Evolutionary conservation across 164 flowering plant species (phyloP).

Genomic region (Aristolochia fimbriata): DNA sequence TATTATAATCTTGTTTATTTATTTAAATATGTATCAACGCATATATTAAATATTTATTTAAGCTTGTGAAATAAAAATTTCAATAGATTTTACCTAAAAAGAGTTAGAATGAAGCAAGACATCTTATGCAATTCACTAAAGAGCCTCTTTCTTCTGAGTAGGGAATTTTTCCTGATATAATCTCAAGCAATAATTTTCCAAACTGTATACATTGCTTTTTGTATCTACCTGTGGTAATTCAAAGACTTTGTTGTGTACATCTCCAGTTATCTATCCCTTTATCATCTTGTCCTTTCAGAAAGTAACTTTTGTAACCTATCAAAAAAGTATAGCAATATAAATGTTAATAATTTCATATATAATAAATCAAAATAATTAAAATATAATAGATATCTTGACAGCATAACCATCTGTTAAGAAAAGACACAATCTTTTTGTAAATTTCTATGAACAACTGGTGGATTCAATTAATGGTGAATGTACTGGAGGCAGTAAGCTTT

Average conservation of each 20-base stretch:
- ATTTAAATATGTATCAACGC: too few species aligned
- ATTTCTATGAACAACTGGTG: constrained; percentile 53
- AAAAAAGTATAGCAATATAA: not conserved
- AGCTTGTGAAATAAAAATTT: too few species aligned
- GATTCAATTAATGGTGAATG: constrained; percentile 81
- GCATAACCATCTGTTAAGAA: constrained; percentile 88
- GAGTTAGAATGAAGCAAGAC: not conserved
- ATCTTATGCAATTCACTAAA: constrained; percentile 55
- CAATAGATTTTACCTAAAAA: not conserved
- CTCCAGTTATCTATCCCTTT: constrained; percentile 24
- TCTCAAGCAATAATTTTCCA: constrained; percentile 75
- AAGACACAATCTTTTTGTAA: constrained; percentile 35
- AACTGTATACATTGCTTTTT: constrained; percentile 58
- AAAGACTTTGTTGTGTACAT: too few species aligned
- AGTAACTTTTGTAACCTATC: constrained; percentile 51
- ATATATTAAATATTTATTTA: too few species aligned
- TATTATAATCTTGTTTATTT: too few species aligned
- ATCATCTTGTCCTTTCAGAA: constrained; percentile 23
- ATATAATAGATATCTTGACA: constrained; percentile 83
- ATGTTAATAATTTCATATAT: too few species aligned
- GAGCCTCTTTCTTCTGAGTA: constrained; percentile 51
- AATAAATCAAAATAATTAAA: too few species aligned
- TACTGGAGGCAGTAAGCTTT: constrained; percentile 84
- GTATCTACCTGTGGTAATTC: too few species aligned
- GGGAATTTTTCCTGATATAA: constrained; percentile 74